Evolutionary conservation across 2,329 filamentous ascomycete species (phyloP), one percentile per base, ranked within the genome.

Genomic region (Phyllosticta paracitricarpa): DNA sequence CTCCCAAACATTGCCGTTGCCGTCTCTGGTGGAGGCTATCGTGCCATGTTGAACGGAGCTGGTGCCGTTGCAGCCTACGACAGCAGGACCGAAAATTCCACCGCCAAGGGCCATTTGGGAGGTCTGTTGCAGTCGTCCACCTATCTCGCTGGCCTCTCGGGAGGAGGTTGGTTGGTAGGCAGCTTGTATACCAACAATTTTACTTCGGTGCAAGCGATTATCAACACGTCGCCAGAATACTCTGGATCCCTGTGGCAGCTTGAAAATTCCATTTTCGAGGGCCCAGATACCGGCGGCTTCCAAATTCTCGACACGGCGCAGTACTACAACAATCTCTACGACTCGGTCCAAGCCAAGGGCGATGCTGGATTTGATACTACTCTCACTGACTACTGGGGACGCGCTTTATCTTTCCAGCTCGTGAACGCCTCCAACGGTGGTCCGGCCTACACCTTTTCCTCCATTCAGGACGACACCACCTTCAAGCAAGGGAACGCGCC

Each of bases 301-400:
- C 78, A 83, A 62, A 64, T 86, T 7, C 70, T 88, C 17, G 76
- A 77, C 64, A 82, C 80, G 1, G 79, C 78, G 1, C 75, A 81
- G 28, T 92, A 93, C 72, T 92, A 84, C 69, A 73, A 73, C 2
- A 77, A 85, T 28, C 73, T 93, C 17, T 69, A 76, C 5, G 73
- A 82, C 10, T 78, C 82, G 14, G 87, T 91, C 0, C 65, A 77
- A 0, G 77, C 71, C 3, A 94, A 93, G 75, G 68, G 70, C 1
- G 72, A 86, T 62, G 87, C 86, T 17, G 83, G 84, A 0, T 92
- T 81, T 69, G 70, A 73, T 25, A 83, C 82, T 3, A 88, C 89
- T 8, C 80, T 96, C 62, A 96, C 92, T 0, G 92, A 97, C 76
- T 91, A 91, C 73, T 96, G 91, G 79, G 89, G 89, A 28, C 87